Evolutionary conservation across 2,329 filamentous ascomycete species (phyloP), one percentile per base, ranked within the genome.

Genomic region (Talaromyces sp.): DNA sequence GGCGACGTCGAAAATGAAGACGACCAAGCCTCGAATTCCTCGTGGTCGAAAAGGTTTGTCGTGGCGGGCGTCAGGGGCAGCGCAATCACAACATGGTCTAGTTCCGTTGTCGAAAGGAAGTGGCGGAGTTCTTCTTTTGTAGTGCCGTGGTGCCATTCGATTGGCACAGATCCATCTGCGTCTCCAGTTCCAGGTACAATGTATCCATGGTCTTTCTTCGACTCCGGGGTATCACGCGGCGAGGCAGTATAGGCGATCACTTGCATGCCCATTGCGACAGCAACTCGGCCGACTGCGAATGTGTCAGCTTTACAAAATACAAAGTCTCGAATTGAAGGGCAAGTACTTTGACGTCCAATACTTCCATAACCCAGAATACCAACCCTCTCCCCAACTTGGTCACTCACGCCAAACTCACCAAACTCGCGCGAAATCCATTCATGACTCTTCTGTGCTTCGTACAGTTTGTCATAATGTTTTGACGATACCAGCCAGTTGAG

Each of bases 221-320:
- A 88, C 58, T 86, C 86, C 0, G 85, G 82, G 0, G 88, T 91
- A 9, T 78, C 71, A n/a, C 88, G 86, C 0, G 88, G 83, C 27
- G 84, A 84, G 0, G 89, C 85, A 0, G 89, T 93, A 76, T 89
- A 92, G 0, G 89, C 90, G 69, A 91, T 80, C 0, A 93, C 83
- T 29, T 85, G 80, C 82, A 90, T 87, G 19, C 89, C 90, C 66
- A 91, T 73, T 2, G 87, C 86, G 14, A 79, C 79, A 11, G 83
- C 83, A 3, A 90, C 80, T 27, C 79, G 78, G 35, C 79, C 83
- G 46, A 83, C 81, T 82, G 41, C 12, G 2, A 46, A 24, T 26
- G 32, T 67, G 32, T 67, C 50, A 67, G 60, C 9, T 31, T 26
- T 12, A 24, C 50, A 35, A 31, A 12, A 41, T 7, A 9, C 6